Conservation (phyloP, 1,284 basidiomycete genomes). For the Ganoderma leucocontextum region DNA sequence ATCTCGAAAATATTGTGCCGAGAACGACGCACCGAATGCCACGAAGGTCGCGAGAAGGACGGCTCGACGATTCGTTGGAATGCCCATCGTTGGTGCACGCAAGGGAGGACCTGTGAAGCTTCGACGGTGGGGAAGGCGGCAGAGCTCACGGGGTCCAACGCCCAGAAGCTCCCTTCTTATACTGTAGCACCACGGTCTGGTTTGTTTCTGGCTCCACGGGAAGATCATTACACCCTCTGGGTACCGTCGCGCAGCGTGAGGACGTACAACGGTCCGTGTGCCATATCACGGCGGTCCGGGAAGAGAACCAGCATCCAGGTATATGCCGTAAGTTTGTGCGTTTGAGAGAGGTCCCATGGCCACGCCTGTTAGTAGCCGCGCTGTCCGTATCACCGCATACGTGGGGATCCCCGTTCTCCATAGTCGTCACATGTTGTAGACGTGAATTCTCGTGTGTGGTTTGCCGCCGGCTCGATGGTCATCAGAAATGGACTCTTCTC, state of each 20-base stretch:
- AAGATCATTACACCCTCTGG: constrained; percentile 15
- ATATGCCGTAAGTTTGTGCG: constrained; percentile 15
- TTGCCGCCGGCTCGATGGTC: constrained; percentile 18
- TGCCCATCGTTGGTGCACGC: constrained; percentile 39
- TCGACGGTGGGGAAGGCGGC: constrained; percentile 18
- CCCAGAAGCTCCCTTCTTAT: not conserved
- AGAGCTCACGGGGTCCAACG: constrained; percentile 28
- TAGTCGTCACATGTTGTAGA: constrained; percentile 23
- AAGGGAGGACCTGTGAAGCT: constrained; percentile 6
- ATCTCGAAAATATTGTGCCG: not conserved
- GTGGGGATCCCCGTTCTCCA: constrained; percentile 9
- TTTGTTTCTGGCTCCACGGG: constrained; percentile 19
- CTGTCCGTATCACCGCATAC: constrained; percentile 18
- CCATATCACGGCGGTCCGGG: constrained; percentile 27
- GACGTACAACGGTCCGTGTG: constrained; percentile 21
- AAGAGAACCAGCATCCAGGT: not conserved
- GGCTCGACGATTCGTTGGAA: constrained; percentile 66
- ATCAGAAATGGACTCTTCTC: constrained; percentile 22
- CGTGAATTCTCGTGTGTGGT: constrained; percentile 8
- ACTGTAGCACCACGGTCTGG: not conserved
- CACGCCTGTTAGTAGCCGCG: constrained; percentile 11
- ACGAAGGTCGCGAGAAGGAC: constrained; percentile 71
- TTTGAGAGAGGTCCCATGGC: constrained; percentile 22
- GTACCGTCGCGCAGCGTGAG: constrained; percentile 22
- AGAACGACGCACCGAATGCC: constrained; percentile 48